Percentiles rank a stretch among this genome's conserved stretches.
Conservation (phyloP, 306 rosid species). For the Gynostemma pentaphyllum region DNA sequence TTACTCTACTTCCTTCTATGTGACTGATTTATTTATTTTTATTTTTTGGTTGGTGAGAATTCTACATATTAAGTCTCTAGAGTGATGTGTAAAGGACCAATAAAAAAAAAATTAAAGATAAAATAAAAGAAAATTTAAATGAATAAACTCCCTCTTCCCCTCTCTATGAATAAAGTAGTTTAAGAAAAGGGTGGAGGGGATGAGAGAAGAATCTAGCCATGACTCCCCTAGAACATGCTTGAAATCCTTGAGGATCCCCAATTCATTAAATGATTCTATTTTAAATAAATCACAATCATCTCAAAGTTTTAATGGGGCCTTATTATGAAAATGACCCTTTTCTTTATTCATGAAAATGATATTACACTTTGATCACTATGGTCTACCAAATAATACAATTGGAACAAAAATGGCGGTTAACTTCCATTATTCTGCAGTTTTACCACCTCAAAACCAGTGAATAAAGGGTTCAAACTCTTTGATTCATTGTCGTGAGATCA, state of each 20-base stretch:
- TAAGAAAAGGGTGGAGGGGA: not conserved
- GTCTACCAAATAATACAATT: not conserved
- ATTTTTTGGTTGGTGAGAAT: not conserved
- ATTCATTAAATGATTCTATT: not conserved
- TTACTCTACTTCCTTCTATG: too few relatives aligned
- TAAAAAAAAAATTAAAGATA: not conserved
- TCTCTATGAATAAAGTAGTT: not conserved
- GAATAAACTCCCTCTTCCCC: not conserved
- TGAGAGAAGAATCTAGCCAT: constrained; percentile 2
- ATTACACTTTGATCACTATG: not conserved
- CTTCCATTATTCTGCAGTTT: not conserved
- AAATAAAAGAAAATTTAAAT: constrained; percentile 3
- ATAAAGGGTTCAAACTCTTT: not conserved
- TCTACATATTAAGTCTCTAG: not conserved
- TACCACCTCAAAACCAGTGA: not conserved
- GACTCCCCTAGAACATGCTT: constrained; percentile 7
- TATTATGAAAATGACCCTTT: not conserved
- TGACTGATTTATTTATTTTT: not conserved
- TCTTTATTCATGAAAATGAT: not conserved
- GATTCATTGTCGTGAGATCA: not conserved
- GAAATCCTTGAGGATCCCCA: not conserved
- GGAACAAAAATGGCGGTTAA: not conserved
- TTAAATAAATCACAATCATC: not conserved
- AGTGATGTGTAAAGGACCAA: not conserved
- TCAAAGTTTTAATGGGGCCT: not conserved